Evolutionary conservation across 306 rosid species (phyloP), one percentile per base, ranked within the genome.

Genomic region (Myrica gale): DNA sequence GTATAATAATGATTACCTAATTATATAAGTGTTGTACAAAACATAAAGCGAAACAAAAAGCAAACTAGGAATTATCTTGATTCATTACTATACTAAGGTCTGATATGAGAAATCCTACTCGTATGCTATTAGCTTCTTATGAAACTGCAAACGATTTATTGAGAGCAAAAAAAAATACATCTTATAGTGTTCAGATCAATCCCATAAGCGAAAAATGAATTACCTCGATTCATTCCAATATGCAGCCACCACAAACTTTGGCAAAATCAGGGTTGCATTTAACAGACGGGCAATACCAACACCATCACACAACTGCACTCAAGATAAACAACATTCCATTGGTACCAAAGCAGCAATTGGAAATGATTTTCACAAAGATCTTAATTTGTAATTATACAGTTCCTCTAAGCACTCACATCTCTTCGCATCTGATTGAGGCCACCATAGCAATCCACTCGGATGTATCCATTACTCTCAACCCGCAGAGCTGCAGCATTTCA

Each of bases 361-460:
- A 26, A 63, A 72, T 5, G 23, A 63, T 12, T 60, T 46, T 58
- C 15, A 9, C 39, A 75, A 44, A 41, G 13, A 63, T 54, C 50
- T 70, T 17, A 76, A 77, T 51, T 73, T 10, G 65, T 69, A 76
- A 79, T 19, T 75, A 57, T 52, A 32, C 37, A 82, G 65, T 44
- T 58, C 71, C 19, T 56, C 16, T 23, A 63, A 73, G 57, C 68
- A 81, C 96, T 84, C 80, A 92, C 99, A 87, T 92, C 99, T 92
- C 97, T 89, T 82, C 97, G 88, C 92, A 90, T 92, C 89, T 92
- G 96, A 83, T 95, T 95, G 82, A 92, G 97, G 66, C 97, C 99
- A 4, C 97, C 97, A 70, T 88, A 89, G 90, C 99, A 95, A 90
- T 92, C 97, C 87, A 92, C 97, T 56, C 92, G 84, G 73, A 95